Evolutionary conservation across 192 early-diverging fungal species (phyloP).

Genomic region (Irineochytrium annulatum): DNA sequence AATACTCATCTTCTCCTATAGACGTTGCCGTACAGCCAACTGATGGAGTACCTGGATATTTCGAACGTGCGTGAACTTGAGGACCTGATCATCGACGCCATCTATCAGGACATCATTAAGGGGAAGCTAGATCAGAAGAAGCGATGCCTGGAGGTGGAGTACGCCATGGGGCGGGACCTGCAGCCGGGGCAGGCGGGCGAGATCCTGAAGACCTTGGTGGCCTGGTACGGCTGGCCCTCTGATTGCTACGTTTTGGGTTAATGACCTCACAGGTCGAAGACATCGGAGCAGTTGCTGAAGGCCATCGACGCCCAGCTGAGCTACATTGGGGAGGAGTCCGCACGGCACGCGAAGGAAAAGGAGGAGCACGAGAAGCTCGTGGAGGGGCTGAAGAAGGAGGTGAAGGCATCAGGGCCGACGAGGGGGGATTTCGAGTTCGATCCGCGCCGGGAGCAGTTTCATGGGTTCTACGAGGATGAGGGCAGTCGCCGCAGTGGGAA

Average conservation of each 20-base stretch:
- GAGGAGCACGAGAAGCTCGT: constrained; percentile 28
- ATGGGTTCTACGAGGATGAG: not conserved
- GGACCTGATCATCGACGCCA: constrained; percentile 82
- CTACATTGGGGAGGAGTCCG: constrained; percentile 33
- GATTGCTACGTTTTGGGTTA: not conserved
- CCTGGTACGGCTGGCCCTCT: constrained; percentile 48
- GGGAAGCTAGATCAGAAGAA: constrained; percentile 81
- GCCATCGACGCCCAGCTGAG: constrained; percentile 51
- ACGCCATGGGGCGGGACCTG: constrained; percentile 80
- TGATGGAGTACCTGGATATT: constrained; percentile 67
- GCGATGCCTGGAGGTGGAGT: constrained; percentile 68
- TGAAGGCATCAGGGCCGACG: not conserved
- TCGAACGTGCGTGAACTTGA: constrained; percentile 77
- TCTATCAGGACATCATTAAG: constrained; percentile 72
- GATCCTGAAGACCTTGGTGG: constrained; percentile 49
- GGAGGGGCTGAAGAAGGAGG: constrained; percentile 30
- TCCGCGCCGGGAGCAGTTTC: constrained; percentile 7
- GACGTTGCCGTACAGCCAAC: constrained; percentile 65
- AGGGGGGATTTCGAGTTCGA: constrained; percentile 18
- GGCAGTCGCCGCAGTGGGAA: too few species aligned
- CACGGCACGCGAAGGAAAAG: constrained; percentile 19
- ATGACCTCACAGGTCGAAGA: constrained; percentile 42
- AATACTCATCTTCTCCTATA: constrained; percentile 22
- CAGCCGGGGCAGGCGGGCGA: constrained; percentile 57
- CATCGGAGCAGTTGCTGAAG: constrained; percentile 49